These are phyloP conservation scores for Neopestalotiopsis sp. DNA, from an alignment of 2,329 filamentous ascomycete species.

Conservation along the genomic window DNA sequence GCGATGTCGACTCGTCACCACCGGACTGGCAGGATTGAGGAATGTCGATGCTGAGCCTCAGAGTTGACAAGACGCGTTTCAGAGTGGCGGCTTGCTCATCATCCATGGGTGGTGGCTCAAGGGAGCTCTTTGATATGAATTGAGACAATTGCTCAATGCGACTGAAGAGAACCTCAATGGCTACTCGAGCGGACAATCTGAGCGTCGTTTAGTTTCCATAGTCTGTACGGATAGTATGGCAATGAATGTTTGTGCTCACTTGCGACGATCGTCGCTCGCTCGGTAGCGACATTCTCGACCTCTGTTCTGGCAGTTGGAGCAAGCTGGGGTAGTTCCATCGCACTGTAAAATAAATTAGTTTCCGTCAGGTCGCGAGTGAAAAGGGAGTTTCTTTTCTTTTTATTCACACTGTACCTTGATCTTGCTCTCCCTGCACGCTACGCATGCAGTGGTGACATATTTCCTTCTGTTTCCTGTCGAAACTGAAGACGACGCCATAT, in stretches of 20 bases:
- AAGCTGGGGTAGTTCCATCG: conserved; percentile 4
- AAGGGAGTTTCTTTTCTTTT: background rate
- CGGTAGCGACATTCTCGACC: conserved; percentile 6
- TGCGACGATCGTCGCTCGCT: conserved; percentile 5
- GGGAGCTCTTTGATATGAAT: conserved; percentile 3
- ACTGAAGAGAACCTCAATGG: background rate
- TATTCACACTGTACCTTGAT: background rate
- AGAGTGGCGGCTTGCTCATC: conserved; percentile 1
- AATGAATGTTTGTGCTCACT: background rate
- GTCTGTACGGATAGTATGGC: background rate
- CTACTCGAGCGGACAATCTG: conserved; percentile 9
- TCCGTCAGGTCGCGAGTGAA: background rate
- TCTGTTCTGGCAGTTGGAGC: conserved; percentile 9
- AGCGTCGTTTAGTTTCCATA: background rate
- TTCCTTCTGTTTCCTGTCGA: background rate
- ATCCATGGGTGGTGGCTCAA: conserved; percentile 1
- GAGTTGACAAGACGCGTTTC: background rate
- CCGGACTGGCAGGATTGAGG: background rate
- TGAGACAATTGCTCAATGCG: conserved; percentile 1
- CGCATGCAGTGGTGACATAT: background rate
- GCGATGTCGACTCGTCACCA: background rate
- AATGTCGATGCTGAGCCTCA: conserved; percentile 5
- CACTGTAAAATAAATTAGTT: background rate
- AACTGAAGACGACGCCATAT: background rate
- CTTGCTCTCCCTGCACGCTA: conserved; percentile 5